These are phyloP conservation scores for Naganishia onofrii DNA, from an alignment of 768 basidiomycete genomes.

Conservation along the genomic window DNA sequence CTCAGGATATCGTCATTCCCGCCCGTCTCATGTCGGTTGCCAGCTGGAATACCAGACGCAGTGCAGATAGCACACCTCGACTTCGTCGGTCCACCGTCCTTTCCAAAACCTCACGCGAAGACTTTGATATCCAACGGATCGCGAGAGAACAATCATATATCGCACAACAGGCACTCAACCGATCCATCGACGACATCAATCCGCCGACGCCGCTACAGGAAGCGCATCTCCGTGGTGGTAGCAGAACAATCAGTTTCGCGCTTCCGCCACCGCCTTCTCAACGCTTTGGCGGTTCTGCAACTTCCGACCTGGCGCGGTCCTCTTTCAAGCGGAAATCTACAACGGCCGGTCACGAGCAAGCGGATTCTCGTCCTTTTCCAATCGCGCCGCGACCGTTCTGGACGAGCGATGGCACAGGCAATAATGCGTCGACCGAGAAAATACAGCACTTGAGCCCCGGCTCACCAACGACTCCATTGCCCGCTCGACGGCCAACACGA, in stretches of 20 bases:
- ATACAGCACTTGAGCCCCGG: neutral
- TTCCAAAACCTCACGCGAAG: neutral
- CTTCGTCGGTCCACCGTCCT: neutral
- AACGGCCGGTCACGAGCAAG: too few species aligned
- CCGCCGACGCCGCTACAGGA: neutral
- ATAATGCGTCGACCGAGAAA: neutral
- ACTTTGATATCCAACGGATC: constrained; percentile 5
- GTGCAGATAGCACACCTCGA: neutral
- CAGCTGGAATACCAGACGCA: neutral
- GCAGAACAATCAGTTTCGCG: neutral
- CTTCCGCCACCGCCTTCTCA: neutral
- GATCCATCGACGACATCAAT: neutral
- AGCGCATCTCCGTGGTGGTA: neutral
- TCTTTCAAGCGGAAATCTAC: neutral
- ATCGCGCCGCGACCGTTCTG: neutral
- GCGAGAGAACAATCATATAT: neutral
- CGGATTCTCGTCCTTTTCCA: too few species aligned
- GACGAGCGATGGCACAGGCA: neutral
- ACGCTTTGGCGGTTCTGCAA: neutral
- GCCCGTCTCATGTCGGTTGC: constrained; percentile 1
- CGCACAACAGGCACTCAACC: neutral
- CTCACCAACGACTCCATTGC: neutral
- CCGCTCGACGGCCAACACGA: neutral
- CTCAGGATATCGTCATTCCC: constrained; percentile 13
- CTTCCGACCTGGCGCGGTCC: neutral